Evolutionary conservation across 805 yeast genomes (phyloP).

Genomic region (Saturnispora gosingensis): DNA sequence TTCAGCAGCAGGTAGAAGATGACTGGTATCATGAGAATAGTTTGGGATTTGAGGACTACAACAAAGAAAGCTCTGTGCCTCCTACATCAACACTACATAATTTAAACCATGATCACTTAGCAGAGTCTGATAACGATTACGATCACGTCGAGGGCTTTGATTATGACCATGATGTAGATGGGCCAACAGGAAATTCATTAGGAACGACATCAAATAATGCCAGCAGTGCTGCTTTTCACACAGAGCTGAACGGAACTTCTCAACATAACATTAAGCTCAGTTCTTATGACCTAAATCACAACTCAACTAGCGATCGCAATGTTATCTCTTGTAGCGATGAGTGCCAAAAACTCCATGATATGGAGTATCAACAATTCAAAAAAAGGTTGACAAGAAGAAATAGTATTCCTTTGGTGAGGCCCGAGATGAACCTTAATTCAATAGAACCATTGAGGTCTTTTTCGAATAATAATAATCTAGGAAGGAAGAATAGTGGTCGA

Average conservation of each 20-base stretch:
- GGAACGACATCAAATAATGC: conserved; percentile 5
- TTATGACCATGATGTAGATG: conserved; percentile 13
- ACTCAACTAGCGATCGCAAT: neutral
- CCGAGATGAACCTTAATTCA: conserved; percentile 27
- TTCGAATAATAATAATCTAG: conserved; percentile 13
- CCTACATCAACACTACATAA: neutral
- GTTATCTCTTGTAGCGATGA: neutral
- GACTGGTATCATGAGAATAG: neutral
- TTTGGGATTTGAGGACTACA: neutral
- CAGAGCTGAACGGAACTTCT: neutral
- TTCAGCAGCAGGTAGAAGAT: neutral
- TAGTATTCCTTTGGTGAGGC: conserved; percentile 30
- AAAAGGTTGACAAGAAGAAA: conserved; percentile 28
- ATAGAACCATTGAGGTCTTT: conserved; percentile 5
- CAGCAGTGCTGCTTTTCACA: neutral
- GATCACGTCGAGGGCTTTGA: conserved; percentile 14
- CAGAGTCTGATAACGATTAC: conserved; percentile 5
- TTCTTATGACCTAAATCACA: neutral
- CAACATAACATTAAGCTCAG: neutral
- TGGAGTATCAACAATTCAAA: conserved; percentile 16
- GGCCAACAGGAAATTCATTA: neutral
- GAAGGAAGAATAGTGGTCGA: conserved; percentile 5
- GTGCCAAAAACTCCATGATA: conserved; percentile 11
- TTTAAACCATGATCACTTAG: neutral
- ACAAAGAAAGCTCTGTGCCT: neutral